Conservation (phyloP, 2,329 filamentous ascomycete species). For the Fonsecaea erecta region DNA sequence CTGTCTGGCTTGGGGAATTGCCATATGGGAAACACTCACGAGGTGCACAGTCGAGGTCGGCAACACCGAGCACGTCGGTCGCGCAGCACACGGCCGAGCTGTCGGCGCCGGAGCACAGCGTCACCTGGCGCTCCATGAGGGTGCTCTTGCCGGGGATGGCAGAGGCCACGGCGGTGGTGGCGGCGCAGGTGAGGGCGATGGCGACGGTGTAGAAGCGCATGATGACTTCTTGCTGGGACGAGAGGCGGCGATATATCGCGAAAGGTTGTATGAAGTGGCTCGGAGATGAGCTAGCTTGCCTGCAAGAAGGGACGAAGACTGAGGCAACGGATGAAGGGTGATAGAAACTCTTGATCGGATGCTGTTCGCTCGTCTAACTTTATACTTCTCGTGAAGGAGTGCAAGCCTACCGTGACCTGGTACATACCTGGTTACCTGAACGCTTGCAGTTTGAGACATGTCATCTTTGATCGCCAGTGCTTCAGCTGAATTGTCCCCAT, state of each 20-base stretch:
- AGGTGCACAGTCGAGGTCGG: slow-evolving; percentile 60
- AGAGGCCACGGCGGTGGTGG: slow-evolving; percentile 29
- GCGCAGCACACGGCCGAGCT: slow-evolving; percentile 62
- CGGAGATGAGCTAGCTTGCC: background rate
- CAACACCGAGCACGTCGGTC: slow-evolving; percentile 64
- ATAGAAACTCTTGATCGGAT: background rate
- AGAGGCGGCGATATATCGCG: background rate
- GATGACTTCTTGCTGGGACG: background rate
- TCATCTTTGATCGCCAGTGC: slow-evolving; percentile 3
- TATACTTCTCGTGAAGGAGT: background rate
- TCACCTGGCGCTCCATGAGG: slow-evolving; percentile 27
- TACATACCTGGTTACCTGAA: background rate
- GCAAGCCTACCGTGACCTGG: background rate
- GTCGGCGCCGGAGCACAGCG: slow-evolving; percentile 30
- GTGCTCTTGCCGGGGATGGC: slow-evolving; percentile 33
- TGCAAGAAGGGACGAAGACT: background rate
- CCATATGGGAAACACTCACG: slow-evolving; percentile 51
- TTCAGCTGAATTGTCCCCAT: slow-evolving; percentile 2
- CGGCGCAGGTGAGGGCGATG: slow-evolving; percentile 30
- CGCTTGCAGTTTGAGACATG: slow-evolving; percentile 16
- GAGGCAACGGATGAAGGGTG: background rate
- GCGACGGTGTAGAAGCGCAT: slow-evolving; percentile 36
- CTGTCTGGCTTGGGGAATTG: background rate
- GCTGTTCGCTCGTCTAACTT: background rate
- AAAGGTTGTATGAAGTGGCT: background rate